Conservation (phyloP, 345 rosid genomes). For the Populus davidiana region DNA sequence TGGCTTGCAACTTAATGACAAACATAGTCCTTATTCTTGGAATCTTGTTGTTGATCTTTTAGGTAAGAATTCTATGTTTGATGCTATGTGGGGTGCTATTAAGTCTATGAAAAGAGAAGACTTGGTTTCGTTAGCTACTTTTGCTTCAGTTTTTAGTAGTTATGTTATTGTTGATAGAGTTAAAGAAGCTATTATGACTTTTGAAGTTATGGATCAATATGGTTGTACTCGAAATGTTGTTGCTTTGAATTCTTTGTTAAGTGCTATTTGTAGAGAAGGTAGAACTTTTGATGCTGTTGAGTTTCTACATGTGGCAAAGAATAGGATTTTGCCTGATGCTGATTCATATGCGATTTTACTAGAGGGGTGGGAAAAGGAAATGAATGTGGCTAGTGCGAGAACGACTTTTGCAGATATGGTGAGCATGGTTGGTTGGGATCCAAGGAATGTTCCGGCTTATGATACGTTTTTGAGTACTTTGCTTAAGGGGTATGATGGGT, state of each 20-base stretch:
- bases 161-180: constrained; percentile 40
- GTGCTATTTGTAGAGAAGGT: constrained; percentile 65
- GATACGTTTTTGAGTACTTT: constrained; percentile 45
- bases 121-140: constrained; percentile 55
- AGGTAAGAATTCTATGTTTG: constrained; percentile 53
- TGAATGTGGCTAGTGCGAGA: constrained; percentile 29
- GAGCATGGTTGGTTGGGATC: constrained; percentile 54
- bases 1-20: constrained; percentile 39
- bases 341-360: constrained; percentile 55
- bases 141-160: constrained; percentile 62
- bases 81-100: constrained; percentile 71
- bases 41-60: constrained; percentile 62
- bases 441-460: constrained; percentile 48
- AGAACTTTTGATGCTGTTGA: constrained; percentile 36
- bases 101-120: constrained; percentile 46
- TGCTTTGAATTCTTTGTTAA: constrained; percentile 56
- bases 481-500: constrained; percentile 39
- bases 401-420: constrained; percentile 46
- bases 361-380: constrained; percentile 66
- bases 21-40: constrained; percentile 65
- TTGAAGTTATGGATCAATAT: constrained; percentile 55
- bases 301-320: constrained; percentile 36
- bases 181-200: constrained; percentile 43
- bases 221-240: constrained; percentile 39
- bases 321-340: constrained; percentile 39